phyloP scores from a whole-genome alignment of 2,329 filamentous ascomycete species.

The Elsinoe ampelina region DNA sequence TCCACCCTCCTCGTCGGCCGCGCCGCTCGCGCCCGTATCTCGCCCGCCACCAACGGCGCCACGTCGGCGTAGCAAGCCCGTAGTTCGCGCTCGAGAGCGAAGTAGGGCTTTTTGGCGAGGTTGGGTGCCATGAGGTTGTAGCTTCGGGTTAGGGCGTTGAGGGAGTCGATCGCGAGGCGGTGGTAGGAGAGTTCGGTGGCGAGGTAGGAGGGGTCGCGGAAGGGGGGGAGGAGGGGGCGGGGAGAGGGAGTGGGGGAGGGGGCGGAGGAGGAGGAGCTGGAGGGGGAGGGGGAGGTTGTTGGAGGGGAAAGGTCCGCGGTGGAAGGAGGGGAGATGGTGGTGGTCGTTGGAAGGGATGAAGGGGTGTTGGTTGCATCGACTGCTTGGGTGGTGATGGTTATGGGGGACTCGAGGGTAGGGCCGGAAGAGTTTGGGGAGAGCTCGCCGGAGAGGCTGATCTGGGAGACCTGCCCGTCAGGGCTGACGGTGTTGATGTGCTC shows the following conservation, averaged over 20 bases:
- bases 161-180: constrained; percentile 61
- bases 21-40: constrained; percentile 61
- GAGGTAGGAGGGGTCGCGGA: constrained; percentile 73
- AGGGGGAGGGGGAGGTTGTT: constrained; percentile 15
- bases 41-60: constrained; percentile 62
- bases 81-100: constrained; percentile 72
- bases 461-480: constrained; percentile 36
- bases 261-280: constrained; percentile 16
- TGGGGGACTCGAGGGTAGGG: constrained; percentile 17
- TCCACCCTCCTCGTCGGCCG: constrained; percentile 35
- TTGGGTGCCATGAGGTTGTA: constrained; percentile 95
- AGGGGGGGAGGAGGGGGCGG: constrained; percentile 36
- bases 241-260: constrained; percentile 13
- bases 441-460: constrained; percentile 39
- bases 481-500: constrained; percentile 39
- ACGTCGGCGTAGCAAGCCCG: constrained; percentile 75
- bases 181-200: constrained; percentile 64
- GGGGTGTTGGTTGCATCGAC: constrained; percentile 22
- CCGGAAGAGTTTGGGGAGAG: constrained; percentile 26
- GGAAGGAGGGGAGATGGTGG: background rate
- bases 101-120: constrained; percentile 88
- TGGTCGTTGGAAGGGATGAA: constrained; percentile 3
- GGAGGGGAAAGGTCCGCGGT: constrained; percentile 11
- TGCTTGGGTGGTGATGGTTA: constrained; percentile 31
- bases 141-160: constrained; percentile 71